Evolutionary conservation across 73 alveolate genomes (phyloP).

Genomic region (Paraurostyla sp.): DNA sequence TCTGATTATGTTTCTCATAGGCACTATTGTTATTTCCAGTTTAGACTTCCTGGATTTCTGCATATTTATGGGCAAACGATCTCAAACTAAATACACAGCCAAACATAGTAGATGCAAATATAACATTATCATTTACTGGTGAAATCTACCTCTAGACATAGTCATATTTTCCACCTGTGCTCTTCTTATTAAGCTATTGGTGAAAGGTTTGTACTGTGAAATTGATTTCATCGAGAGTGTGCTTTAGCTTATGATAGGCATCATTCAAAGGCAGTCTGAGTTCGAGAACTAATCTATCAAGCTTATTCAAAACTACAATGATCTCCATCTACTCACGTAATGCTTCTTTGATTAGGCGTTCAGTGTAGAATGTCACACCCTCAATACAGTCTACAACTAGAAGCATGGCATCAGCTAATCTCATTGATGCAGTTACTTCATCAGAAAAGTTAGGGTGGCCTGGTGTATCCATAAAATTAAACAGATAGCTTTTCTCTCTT

Average conservation of each 20-base stretch:
- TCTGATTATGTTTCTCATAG: constrained; percentile 54
- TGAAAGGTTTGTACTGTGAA: constrained; percentile 70
- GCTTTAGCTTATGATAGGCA: constrained; percentile 98
- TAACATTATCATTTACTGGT: constrained; percentile 92
- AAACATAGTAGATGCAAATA: constrained; percentile 94
- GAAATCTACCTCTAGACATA: constrained; percentile 76
- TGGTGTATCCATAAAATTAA: constrained; percentile 99
- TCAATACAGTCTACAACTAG: constrained; percentile 93
- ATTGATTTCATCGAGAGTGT: constrained; percentile 95
- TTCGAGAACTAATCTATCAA: constrained; percentile 98
- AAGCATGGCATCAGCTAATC: constrained; percentile 96
- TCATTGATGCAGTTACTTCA: constrained; percentile 92
- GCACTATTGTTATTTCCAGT: neutral
- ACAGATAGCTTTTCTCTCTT: constrained; percentile 97
- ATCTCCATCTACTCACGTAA: constrained; percentile 88
- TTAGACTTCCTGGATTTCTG: neutral
- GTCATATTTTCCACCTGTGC: constrained; percentile 71
- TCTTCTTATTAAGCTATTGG: neutral
- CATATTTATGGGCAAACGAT: constrained; percentile 92
- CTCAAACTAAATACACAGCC: constrained; percentile 92
- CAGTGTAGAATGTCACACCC: constrained; percentile 93
- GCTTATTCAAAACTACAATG: constrained; percentile 94
- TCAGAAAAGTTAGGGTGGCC: constrained; percentile 98
- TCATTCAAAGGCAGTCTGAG: constrained; percentile 98
- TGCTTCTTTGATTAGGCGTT: constrained; percentile 86